Evolutionary conservation across 345 rosid species (phyloP).

Genomic region (Moricandia arvensis): DNA sequence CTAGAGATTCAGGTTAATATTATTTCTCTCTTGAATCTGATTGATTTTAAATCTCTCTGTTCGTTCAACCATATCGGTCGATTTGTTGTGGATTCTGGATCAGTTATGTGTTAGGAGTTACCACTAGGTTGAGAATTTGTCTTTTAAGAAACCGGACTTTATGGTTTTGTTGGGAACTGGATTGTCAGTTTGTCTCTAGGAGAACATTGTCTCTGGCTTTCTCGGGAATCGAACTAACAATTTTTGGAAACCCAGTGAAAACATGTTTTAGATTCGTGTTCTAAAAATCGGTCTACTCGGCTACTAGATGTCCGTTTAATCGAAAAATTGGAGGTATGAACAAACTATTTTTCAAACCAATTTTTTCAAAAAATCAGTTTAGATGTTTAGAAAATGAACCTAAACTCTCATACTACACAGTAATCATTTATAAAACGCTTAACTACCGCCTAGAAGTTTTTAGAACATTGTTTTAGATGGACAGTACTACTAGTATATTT

Average conservation of each 20-base stretch:
- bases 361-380: too few species aligned
- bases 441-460: too few species aligned
- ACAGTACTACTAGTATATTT: not conserved
- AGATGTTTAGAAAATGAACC: too few species aligned
- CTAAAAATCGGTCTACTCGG: too few species aligned
- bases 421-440: too few species aligned
- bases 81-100: not conserved
- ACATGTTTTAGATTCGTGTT: not conserved
- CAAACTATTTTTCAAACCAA: too few species aligned
- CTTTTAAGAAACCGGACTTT: not conserved
- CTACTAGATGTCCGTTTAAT: too few species aligned
- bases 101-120: not conserved
- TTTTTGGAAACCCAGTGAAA: not conserved
- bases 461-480: too few species aligned
- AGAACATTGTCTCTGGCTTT: slow-evolving; percentile 17
- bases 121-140: slow-evolving; percentile 1
- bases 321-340: too few species aligned
- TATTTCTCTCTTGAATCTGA: not conserved
- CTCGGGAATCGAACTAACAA: not conserved
- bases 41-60: not conserved
- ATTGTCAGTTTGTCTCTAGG: slow-evolving; percentile 19
- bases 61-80: not conserved
- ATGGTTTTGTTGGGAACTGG: slow-evolving; percentile 7
- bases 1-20: slow-evolving; percentile 44
- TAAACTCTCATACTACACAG: too few species aligned